Conservation (phyloP, 78 protist species). For the Neovahlkampfia damariscottae region DNA sequence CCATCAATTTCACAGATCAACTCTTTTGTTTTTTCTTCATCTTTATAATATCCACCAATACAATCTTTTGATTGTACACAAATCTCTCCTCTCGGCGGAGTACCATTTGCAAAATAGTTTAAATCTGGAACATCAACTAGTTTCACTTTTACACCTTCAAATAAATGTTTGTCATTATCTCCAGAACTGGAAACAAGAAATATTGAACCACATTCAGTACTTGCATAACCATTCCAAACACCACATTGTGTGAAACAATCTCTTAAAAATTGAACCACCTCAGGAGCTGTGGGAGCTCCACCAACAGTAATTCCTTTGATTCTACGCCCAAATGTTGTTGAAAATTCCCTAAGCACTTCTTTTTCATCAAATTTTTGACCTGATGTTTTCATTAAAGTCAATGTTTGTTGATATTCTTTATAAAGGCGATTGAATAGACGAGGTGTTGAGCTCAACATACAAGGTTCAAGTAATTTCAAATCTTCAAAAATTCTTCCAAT, state of each 20-base stretch:
- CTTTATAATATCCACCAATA: not conserved
- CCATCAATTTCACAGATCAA: not conserved
- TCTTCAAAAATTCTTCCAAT: not conserved
- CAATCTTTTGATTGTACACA: not conserved
- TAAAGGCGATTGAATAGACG: not conserved
- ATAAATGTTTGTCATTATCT: not conserved
- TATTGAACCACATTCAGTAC: not conserved
- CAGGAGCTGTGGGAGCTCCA: not conserved
- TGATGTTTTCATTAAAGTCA: not conserved
- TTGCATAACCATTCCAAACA: not conserved
- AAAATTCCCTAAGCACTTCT: not conserved
- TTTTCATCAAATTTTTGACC: not conserved
- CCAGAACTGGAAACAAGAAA: not conserved
- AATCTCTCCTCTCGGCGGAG: slow-evolving; percentile 21
- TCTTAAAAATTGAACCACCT: not conserved
- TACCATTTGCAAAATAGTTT: not conserved
- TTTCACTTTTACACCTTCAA: not conserved
- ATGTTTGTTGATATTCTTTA: not conserved
- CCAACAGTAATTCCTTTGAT: not conserved
- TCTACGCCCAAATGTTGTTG: too few relatives aligned
- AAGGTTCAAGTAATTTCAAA: not conserved
- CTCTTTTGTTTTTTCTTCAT: not conserved
- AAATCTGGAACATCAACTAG: not conserved
- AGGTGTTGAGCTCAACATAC: not conserved
- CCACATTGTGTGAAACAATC: not conserved